Percentiles rank a stretch among this genome's conserved stretches.
Evolutionary conservation across 306 rosid species (phyloP).

Genomic region (Sicyos baderoa): DNA sequence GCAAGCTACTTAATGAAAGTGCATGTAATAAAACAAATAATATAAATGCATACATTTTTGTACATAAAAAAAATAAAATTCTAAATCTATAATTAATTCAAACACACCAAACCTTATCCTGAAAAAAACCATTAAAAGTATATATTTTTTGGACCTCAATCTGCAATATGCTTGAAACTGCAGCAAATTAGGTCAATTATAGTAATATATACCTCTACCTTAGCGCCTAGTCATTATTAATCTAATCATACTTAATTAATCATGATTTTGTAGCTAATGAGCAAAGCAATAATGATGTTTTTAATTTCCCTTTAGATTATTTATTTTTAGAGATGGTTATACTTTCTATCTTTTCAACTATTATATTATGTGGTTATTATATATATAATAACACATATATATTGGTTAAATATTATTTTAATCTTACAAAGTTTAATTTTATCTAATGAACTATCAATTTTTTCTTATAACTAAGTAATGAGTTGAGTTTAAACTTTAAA

Average conservation of each 20-base stretch:
- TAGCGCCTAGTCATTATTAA: background rate
- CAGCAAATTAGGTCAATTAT: constrained; percentile 9
- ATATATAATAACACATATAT: no score
- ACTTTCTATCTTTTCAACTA: background rate
- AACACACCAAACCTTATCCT: constrained; percentile 7
- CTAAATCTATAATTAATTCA: background rate
- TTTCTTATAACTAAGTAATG: no score
- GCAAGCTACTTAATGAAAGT: background rate
- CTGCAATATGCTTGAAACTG: background rate
- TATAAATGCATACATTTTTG: background rate
- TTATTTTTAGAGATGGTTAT: no score
- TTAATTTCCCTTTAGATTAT: background rate
- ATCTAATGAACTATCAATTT: no score
- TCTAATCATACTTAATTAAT: background rate
- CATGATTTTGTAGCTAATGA: background rate
- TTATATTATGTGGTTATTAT: no score
- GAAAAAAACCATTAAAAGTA: background rate
- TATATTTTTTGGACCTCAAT: background rate
- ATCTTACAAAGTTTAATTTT: no score
- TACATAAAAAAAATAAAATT: background rate
- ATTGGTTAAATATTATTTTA: background rate
- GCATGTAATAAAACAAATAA: background rate
- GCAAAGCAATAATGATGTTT: background rate
- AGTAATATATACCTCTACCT: background rate
- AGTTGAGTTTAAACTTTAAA: no score